A percentile compares a stretch with the other conserved stretches of the same genome.
phyloP scores from a whole-genome alignment of 179 eudicot genomes.

The Kewa caespitosa region DNA sequence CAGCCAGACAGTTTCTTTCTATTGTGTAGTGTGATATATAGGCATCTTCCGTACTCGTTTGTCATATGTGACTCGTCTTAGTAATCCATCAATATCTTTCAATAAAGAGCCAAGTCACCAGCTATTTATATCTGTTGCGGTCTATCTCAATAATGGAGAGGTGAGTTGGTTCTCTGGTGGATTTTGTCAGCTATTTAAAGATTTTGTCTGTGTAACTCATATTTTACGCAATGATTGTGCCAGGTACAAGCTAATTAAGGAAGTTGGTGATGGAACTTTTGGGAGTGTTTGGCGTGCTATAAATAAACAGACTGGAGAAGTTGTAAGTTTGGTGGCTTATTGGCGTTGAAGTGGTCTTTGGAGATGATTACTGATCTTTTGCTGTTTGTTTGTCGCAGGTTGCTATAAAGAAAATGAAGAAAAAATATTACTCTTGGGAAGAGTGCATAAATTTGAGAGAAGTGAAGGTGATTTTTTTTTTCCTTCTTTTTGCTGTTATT shows the following conservation, averaged over 20 bases:
- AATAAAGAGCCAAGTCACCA: constrained; percentile 44
- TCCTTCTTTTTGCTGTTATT: not conserved
- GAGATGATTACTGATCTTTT: constrained; percentile 8
- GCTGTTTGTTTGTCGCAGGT: constrained; percentile 44
- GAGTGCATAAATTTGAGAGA: constrained; percentile 95
- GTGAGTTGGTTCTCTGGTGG: constrained; percentile 35
- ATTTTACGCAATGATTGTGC: constrained; percentile 3
- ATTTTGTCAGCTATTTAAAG: not conserved
- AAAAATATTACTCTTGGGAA: constrained; percentile 94
- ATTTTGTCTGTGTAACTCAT: no score
- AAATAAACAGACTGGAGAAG: constrained; percentile 91
- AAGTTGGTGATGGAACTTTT: constrained; percentile 96
- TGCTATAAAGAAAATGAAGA: constrained; percentile 97
- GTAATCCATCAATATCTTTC: constrained; percentile 24
- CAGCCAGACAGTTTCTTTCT: constrained; percentile 37
- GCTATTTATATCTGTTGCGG: constrained; percentile 26
- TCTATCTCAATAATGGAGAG: constrained; percentile 64
- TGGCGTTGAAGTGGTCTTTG: not conserved
- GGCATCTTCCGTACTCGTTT: constrained; percentile 30
- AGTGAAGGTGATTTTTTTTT: constrained; percentile 66
- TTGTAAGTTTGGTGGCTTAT: constrained; percentile 48
- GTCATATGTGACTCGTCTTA: constrained; percentile 26
- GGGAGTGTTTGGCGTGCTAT: constrained; percentile 98
- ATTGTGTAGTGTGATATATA: constrained; percentile 32
- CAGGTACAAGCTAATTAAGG: constrained; percentile 84